phyloP scores from a whole-genome alignment of 2,329 filamentous ascomycete genomes.

The Stagonosporopsis rhizophila region DNA sequence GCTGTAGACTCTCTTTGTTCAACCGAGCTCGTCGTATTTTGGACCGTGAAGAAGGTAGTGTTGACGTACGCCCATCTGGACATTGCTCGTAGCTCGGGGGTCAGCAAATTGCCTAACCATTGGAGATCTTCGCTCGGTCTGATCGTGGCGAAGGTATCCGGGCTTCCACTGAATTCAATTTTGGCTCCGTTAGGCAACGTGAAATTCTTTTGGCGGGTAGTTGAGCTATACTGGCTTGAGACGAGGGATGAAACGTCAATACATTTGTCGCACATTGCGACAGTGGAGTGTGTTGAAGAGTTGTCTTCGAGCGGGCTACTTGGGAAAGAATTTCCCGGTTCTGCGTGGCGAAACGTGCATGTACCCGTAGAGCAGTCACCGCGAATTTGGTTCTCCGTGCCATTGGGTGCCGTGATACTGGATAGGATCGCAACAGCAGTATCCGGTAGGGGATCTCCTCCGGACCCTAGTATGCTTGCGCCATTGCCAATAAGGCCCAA shows the following conservation, averaged over 20 bases:
- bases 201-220: neutral
- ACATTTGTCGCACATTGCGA: neutral
- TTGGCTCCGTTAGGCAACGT: neutral
- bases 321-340: neutral
- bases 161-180: neutral
- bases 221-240: neutral
- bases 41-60: neutral
- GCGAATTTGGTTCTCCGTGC: neutral
- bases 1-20: neutral
- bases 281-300: neutral
- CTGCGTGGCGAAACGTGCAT: neutral
- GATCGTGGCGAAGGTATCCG: neutral
- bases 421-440: neutral
- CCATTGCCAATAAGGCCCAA: no score
- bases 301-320: neutral
- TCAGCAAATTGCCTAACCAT: neutral
- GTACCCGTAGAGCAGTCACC: neutral
- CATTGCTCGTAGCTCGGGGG: neutral
- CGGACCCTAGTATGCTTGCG: no score
- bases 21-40: neutral
- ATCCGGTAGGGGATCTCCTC: neutral
- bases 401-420: neutral
- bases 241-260: neutral
- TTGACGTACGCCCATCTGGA: slow-evolving; percentile 7
- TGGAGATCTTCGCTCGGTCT: neutral